Base-by-base conservation (phyloP, 129 eudicot genomes). In the Dittrichia graveolens region DNA sequence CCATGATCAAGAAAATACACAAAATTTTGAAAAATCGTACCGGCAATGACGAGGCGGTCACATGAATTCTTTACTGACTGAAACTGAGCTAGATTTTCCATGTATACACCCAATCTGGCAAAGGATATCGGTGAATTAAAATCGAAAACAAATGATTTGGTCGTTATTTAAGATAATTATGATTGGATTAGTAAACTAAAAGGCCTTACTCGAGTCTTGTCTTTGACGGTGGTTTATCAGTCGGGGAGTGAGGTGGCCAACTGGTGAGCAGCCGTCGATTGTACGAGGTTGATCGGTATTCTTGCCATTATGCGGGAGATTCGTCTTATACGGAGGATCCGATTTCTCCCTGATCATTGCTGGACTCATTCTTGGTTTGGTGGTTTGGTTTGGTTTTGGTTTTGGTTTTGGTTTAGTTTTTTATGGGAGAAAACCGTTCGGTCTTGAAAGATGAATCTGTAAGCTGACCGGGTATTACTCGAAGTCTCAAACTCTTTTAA, bases 51-150 rank as follows among this genome's bases (percentile, higher is more conserved):
- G 80, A 89, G 44, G 85, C 69, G 92, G 75, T 89, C 90, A 83
- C 77, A 64, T 10, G 90, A 39, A 73, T 57, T 62, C 57, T 93
- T 93, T 65, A 89, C 85, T 0, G 88, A 80, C 75, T 89, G 95
- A 58, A 87, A 89, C 83, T 87, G 96, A 65, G 98, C 87, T 83
- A 93, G 85, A 77, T 82, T 85, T 13, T 91, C 91, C 97, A 92
- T 88, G 14, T 71, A 61, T 53, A 11, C 4, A 48, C 73, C 34
- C 67, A 74, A 82, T 87, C 83, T 58, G 79, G 18, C 18, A 62
- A 41, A 0, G 44, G 42, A 71, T 19, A 71, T 57, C 5, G 35
- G 19, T 72, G 46, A 58, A 12, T 24, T 2, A 24, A 24, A 24
- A 24, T 24, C 31, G 31, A 24, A 24, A 24, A 24, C 31, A 24